phyloP scores from a whole-genome alignment of 108 stramenopile species.

The Stephanodiscus minutulus region DNA sequence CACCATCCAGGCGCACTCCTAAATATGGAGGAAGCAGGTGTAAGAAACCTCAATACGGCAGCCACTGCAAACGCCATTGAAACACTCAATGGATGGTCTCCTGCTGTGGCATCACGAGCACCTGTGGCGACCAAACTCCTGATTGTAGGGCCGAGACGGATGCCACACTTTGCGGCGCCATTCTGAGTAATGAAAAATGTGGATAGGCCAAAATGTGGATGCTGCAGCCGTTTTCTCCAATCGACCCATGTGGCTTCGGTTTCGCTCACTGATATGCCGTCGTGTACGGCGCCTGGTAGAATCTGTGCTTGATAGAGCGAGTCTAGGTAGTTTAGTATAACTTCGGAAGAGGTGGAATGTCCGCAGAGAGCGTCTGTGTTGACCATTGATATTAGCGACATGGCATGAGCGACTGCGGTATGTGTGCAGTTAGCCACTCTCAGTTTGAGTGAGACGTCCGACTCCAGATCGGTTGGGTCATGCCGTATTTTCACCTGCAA shows the following conservation, averaged over 20 bases:
- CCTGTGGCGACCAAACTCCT: slow-evolving; percentile 47
- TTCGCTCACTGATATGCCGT: slow-evolving; percentile 46
- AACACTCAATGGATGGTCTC: slow-evolving; percentile 38
- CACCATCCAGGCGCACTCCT: slow-evolving; percentile 2
- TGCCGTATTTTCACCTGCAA: slow-evolving; percentile 46
- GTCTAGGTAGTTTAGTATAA: slow-evolving; percentile 69
- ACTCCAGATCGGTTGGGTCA: slow-evolving; percentile 52
- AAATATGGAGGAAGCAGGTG: slow-evolving; percentile 41
- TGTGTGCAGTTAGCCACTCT: slow-evolving; percentile 92
- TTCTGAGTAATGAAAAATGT: slow-evolving; percentile 93
- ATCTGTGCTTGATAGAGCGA: slow-evolving; percentile 79
- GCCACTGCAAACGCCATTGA: slow-evolving; percentile 86
- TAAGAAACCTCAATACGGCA: slow-evolving; percentile 79
- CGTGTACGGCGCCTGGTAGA: slow-evolving; percentile 34
- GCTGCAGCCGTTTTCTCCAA: slow-evolving; percentile 78
- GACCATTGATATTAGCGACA: slow-evolving; percentile 69
- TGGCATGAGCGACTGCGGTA: slow-evolving; percentile 82
- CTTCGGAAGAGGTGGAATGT: slow-evolving; percentile 3
- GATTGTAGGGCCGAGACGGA: slow-evolving; percentile 81
- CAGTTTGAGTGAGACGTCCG: slow-evolving; percentile 85
- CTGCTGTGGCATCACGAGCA: slow-evolving; percentile 1
- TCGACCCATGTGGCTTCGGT: slow-evolving; percentile 64
- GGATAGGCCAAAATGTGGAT: slow-evolving; percentile 87
- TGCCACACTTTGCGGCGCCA: slow-evolving; percentile 88
- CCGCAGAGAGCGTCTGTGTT: slow-evolving; percentile 44